A percentile compares a stretch with the other conserved stretches of the same genome.
Evolutionary conservation across 352 stramenopile genomes (phyloP).

Genomic region (Phytophthora ohioensis): DNA sequence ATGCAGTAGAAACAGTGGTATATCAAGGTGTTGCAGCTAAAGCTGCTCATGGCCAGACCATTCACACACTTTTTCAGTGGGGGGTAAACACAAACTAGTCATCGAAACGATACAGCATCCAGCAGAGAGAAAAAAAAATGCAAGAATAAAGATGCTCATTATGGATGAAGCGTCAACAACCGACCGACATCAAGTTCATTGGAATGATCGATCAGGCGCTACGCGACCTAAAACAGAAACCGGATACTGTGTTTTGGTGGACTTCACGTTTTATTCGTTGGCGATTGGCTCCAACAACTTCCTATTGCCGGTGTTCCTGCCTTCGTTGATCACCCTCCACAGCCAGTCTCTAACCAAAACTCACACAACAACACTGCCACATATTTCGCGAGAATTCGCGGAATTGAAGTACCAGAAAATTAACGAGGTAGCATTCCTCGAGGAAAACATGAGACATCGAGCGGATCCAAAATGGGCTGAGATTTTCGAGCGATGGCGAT

Average conservation of each 20-base stretch:
- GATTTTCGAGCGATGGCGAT: constrained; percentile 3
- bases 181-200: constrained; percentile 12
- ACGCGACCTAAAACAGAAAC: constrained; percentile 2
- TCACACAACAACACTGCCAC: not conserved
- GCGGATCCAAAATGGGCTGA: not conserved
- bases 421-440: constrained; percentile 1
- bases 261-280: not conserved
- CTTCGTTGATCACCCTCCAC: not conserved
- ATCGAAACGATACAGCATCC: constrained; percentile 13
- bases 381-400: not conserved
- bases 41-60: constrained; percentile 33
- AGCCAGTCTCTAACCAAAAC: not conserved
- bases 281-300: not conserved
- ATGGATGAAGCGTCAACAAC: constrained; percentile 28
- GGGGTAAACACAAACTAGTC: not conserved
- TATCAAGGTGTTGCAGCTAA: constrained; percentile 38
- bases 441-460: not conserved
- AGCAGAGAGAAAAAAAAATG: constrained; percentile 19
- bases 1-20: constrained; percentile 20
- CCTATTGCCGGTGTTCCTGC: not conserved
- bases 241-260: not conserved
- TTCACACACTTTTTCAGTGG: constrained; percentile 35
- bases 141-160: constrained; percentile 22
- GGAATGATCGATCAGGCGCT: constrained; percentile 16
- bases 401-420: constrained; percentile 1